phyloP scores from a whole-genome alignment of 257 asterid species.

The Forsythia viridissima region DNA sequence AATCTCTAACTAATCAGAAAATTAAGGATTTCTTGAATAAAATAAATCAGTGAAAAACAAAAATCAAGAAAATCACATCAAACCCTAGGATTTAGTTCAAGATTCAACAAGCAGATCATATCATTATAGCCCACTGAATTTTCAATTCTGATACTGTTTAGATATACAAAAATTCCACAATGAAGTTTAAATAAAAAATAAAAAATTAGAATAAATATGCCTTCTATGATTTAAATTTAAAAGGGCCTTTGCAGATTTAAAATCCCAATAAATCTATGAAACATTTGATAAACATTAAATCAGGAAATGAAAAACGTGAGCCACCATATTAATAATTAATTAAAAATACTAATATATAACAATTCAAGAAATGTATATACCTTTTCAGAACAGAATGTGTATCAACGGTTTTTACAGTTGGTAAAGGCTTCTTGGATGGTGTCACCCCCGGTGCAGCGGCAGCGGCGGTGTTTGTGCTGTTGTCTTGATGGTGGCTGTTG shows the following conservation, averaged over 20 bases:
- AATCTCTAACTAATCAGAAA: background rate
- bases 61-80: background rate
- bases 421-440: slow-evolving; percentile 31
- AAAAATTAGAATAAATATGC: too few species aligned
- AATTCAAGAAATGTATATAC: background rate
- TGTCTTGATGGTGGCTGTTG: slow-evolving; percentile 22
- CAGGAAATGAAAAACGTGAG: background rate
- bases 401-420: slow-evolving; percentile 40
- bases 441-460: slow-evolving; percentile 27
- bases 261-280: too few species aligned
- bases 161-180: too few species aligned
- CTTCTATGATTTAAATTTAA: too few species aligned
- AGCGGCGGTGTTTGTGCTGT: slow-evolving; percentile 47
- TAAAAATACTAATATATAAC: background rate
- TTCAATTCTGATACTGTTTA: too few species aligned
- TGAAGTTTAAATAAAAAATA: too few species aligned
- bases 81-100: background rate
- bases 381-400: slow-evolving; percentile 20
- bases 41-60: background rate
- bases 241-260: too few species aligned
- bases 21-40: background rate
- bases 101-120: background rate
- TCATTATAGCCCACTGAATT: background rate
- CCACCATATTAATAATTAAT: background rate
- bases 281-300: too few species aligned